These are phyloP conservation scores for Exophiala xenobiotica DNA, from an alignment of 2,329 filamentous ascomycete species.

Conservation along the genomic window DNA sequence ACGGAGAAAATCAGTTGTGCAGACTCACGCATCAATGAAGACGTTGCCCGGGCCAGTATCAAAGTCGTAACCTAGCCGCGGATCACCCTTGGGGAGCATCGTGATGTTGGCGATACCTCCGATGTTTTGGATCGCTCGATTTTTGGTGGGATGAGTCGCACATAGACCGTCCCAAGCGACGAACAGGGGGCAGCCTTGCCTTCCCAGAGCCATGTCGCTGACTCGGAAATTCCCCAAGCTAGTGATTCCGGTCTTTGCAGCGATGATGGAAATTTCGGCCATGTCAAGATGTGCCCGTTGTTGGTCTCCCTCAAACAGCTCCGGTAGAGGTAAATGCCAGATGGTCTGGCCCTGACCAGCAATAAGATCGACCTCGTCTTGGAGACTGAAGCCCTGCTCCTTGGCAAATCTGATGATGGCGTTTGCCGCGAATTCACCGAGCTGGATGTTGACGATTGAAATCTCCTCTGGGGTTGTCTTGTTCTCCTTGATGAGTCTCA, in stretches of 20 bases:
- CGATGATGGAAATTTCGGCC: slow-evolving; percentile 29
- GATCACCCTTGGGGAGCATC: slow-evolving; percentile 37
- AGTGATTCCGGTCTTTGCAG: slow-evolving; percentile 31
- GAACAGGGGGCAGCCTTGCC: slow-evolving; percentile 32
- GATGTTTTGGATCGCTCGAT: slow-evolving; percentile 30
- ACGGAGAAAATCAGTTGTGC: not conserved
- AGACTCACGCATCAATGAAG: slow-evolving; percentile 51
- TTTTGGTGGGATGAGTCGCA: slow-evolving; percentile 28
- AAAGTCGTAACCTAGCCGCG: slow-evolving; percentile 49
- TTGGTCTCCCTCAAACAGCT: slow-evolving; percentile 28
- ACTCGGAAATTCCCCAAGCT: slow-evolving; percentile 31
- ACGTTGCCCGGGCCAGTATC: slow-evolving; percentile 57
- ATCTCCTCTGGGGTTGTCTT: slow-evolving; percentile 32
- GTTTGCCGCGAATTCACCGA: slow-evolving; percentile 27
- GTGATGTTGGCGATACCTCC: slow-evolving; percentile 32
- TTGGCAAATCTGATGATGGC: slow-evolving; percentile 27
- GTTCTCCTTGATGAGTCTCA: slow-evolving; percentile 30
- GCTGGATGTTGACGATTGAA: slow-evolving; percentile 31
- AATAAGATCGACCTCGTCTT: slow-evolving; percentile 30
- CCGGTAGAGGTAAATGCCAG: slow-evolving; percentile 30
- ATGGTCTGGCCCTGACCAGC: slow-evolving; percentile 33
- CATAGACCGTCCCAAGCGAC: slow-evolving; percentile 29
- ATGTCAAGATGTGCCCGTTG: slow-evolving; percentile 30
- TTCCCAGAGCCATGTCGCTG: slow-evolving; percentile 30
- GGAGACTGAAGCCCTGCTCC: slow-evolving; percentile 25